Percentiles rank a stretch among this genome's conserved stretches.
phyloP scores from a whole-genome alignment of 139 green algal species.

The Picochlorum sp. region DNA sequence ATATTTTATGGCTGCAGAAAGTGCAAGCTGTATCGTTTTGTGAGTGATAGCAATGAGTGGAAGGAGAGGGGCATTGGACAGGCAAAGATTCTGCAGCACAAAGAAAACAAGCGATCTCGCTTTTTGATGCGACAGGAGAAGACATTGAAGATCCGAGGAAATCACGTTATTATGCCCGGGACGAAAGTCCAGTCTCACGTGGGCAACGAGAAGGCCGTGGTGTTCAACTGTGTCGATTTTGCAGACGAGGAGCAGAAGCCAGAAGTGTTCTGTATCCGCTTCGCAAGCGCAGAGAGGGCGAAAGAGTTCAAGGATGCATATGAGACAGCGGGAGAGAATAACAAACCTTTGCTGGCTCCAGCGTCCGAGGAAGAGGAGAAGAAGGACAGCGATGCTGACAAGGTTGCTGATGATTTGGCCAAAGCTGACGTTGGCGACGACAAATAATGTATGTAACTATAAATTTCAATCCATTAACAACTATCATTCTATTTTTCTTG shows the following conservation, averaged over 20 bases:
- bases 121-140: constrained; percentile 96
- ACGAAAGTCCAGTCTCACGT: constrained; percentile 88
- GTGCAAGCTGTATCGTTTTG: constrained; percentile 95
- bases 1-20: constrained; percentile 67
- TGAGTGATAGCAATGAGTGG: constrained; percentile 85
- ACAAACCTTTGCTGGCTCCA: background rate
- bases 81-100: constrained; percentile 88
- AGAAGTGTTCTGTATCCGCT: constrained; percentile 88
- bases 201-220: constrained; percentile 94
- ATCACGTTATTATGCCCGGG: constrained; percentile 90
- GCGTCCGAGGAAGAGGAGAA: background rate
- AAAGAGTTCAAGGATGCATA: constrained; percentile 75
- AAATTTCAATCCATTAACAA: no score
- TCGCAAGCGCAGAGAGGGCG: constrained; percentile 60
- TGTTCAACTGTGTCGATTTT: constrained; percentile 93
- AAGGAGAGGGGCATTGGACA: constrained; percentile 94
- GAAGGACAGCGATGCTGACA: constrained; percentile 17
- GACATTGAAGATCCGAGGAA: constrained; percentile 97
- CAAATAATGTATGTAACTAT: no score
- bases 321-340: constrained; percentile 18
- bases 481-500: no score
- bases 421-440: constrained; percentile 31
- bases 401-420: constrained; percentile 39
- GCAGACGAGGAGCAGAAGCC: constrained; percentile 78
- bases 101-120: constrained; percentile 80